These are phyloP conservation scores for Stellera chamaejasme DNA, from an alignment of 345 rosid species.

Conservation along the genomic window DNA sequence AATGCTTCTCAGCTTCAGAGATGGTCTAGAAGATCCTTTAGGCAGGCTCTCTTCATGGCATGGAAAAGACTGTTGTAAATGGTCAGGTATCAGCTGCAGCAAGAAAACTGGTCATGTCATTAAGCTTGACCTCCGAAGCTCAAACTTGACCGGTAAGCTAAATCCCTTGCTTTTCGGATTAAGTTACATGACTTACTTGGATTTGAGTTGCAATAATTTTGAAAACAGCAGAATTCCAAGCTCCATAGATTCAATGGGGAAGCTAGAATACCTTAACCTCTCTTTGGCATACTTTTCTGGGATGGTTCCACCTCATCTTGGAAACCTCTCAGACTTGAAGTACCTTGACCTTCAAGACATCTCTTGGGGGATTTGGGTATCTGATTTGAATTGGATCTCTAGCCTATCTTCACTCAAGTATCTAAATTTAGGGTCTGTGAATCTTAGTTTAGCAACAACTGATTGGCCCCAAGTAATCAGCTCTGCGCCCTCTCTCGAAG, in stretches of 20 bases:
- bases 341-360: conserved; percentile 17
- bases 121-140: neutral
- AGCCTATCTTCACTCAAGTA: conserved; percentile 3
- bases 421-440: conserved; percentile 10
- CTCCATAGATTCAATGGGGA: conserved; percentile 17
- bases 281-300: too few relatives aligned
- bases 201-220: conserved; percentile 22
- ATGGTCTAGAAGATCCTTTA: conserved; percentile 8
- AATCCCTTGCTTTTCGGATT: conserved; percentile 15
- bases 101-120: conserved; percentile 4
- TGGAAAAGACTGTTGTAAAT: conserved; percentile 10
- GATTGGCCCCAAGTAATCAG: conserved; percentile 20
- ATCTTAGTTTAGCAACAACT: conserved; percentile 13
- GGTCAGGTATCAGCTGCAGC: conserved; percentile 11
- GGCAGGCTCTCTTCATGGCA: conserved; percentile 16
- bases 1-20: neutral
- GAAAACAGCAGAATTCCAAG: conserved; percentile 16
- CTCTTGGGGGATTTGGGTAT: neutral
- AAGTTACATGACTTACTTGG: conserved; percentile 8
- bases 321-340: neutral
- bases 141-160: conserved; percentile 12
- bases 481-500: conserved; percentile 25
- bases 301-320: too few relatives aligned
- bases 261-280: conserved; percentile 3
- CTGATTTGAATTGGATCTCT: conserved; percentile 4